Evolutionary conservation across 345 rosid genomes (phyloP).

Genomic region (Rhodomyrtus tomentosa): DNA sequence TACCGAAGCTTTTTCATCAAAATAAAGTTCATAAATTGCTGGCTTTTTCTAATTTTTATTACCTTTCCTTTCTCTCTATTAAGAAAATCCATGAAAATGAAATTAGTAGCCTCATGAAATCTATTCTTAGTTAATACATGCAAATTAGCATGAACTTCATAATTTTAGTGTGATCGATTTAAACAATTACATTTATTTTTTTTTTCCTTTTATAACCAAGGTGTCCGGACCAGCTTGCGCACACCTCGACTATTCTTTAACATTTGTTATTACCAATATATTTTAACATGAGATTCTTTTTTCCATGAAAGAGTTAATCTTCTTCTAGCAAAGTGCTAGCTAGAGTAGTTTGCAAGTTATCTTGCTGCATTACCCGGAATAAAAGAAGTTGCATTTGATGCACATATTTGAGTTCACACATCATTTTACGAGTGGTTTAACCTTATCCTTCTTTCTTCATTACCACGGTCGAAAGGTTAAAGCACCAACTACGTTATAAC

Average conservation of each 20-base stretch:
- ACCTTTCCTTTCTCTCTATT: background rate
- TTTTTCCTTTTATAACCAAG: too few species aligned
- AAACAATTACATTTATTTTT: background rate
- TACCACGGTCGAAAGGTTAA: background rate
- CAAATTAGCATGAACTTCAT: background rate
- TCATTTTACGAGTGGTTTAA: background rate
- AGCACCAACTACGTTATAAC: background rate
- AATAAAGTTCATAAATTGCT: background rate
- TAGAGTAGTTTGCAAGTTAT: background rate
- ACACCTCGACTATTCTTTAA: too few species aligned
- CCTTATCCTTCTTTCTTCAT: background rate
- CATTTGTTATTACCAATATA: background rate
- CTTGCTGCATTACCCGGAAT: background rate
- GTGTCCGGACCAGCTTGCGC: too few species aligned
- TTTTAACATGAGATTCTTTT: background rate
- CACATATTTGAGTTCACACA: background rate
- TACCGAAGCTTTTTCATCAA: background rate
- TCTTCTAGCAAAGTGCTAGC: background rate
- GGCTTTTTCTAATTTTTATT: background rate
- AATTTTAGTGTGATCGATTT: background rate
- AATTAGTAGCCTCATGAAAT: background rate
- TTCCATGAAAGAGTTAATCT: background rate
- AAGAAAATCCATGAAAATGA: background rate
- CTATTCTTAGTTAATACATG: background rate
- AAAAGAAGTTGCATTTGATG: background rate